A percentile compares a stretch with the other conserved stretches of the same genome.
Conservation (phyloP, 2,329 filamentous ascomycete species). For the Sporothrix inflata region DNA sequence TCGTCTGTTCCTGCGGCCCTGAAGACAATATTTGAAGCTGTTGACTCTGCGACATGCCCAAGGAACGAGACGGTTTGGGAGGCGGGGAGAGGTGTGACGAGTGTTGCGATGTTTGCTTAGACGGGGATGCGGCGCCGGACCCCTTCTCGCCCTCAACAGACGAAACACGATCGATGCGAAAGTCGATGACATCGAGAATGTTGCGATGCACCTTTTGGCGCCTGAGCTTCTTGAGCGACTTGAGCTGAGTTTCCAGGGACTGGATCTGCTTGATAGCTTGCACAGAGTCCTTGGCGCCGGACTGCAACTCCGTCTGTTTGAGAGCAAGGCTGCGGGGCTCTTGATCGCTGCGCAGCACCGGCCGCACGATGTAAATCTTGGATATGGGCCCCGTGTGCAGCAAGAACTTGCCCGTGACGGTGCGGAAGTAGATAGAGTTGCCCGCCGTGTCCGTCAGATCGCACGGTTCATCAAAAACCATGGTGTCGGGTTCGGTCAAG, state of each 20-base stretch:
- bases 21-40: neutral
- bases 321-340: constrained; percentile 69
- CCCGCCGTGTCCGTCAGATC: constrained; percentile 65
- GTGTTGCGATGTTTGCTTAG: constrained; percentile 7
- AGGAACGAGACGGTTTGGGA: constrained; percentile 3
- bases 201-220: constrained; percentile 80
- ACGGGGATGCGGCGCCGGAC: neutral
- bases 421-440: constrained; percentile 68
- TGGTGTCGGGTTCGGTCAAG: constrained; percentile 37
- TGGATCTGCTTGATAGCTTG: constrained; percentile 77
- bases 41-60: constrained; percentile 11
- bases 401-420: constrained; percentile 70
- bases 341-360: constrained; percentile 60
- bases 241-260: constrained; percentile 74
- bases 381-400: constrained; percentile 69
- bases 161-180: constrained; percentile 66
- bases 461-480: constrained; percentile 71
- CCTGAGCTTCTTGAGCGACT: constrained; percentile 71
- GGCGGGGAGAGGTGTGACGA: constrained; percentile 13
- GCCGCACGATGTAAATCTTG: constrained; percentile 72
- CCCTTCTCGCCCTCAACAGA: neutral
- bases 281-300: constrained; percentile 59
- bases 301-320: constrained; percentile 68
- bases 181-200: constrained; percentile 78
- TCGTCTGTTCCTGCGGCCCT: constrained; percentile 43